Conservation (phyloP, 306 rosid species). For the Medicago ruthenica region DNA sequence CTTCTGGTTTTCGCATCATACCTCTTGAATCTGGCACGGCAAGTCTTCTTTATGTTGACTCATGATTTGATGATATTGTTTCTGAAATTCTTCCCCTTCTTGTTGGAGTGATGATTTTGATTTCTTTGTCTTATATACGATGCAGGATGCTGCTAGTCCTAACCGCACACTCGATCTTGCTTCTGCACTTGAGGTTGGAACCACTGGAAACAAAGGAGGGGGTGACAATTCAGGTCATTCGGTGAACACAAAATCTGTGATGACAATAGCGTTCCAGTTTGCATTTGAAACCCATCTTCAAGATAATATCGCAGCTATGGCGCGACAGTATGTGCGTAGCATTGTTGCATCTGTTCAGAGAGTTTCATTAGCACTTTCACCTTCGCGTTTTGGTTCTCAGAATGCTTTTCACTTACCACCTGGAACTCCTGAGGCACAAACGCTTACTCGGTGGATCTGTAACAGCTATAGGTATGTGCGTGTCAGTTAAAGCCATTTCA, state of each 20-base stretch:
- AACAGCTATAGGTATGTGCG: constrained; percentile 74
- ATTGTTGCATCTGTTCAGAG: constrained; percentile 95
- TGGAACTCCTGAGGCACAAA: constrained; percentile 90
- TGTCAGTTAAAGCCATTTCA: constrained; percentile 3
- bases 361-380: constrained; percentile 93
- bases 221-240: constrained; percentile 65
- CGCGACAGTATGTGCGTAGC: constrained; percentile 88
- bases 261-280: constrained; percentile 99
- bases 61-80: background rate
- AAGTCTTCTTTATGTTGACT: constrained; percentile 31
- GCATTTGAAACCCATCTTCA: constrained; percentile 93
- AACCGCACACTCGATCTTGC: constrained; percentile 98
- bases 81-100: background rate
- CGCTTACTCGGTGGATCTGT: constrained; percentile 87
- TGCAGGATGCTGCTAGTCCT: constrained; percentile 83
- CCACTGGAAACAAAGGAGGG: constrained; percentile 67
- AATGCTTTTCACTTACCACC: constrained; percentile 69
- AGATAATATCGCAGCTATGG: constrained; percentile 86
- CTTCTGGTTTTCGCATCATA: constrained; percentile 94
- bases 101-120: constrained; percentile 26
- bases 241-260: constrained; percentile 86
- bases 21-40: constrained; percentile 83
- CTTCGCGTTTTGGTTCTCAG: constrained; percentile 71
- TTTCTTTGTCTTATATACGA: background rate
- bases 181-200: constrained; percentile 92